phyloP scores from a whole-genome alignment of 2,329 filamentous ascomycete species.

The Emergomyces africanus region DNA sequence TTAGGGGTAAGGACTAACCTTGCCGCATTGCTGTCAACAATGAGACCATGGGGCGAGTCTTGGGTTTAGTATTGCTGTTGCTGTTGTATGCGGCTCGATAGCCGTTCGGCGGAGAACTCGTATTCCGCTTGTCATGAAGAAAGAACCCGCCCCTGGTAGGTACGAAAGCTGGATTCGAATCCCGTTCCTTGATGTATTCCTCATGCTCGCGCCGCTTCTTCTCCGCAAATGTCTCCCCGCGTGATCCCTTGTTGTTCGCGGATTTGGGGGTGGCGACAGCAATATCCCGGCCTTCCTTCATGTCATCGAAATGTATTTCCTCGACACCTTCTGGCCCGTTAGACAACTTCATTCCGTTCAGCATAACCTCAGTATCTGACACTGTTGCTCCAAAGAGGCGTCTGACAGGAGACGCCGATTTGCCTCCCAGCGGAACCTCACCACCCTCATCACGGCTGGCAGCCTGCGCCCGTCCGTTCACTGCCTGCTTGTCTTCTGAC shows the following conservation, averaged over 20 bases:
- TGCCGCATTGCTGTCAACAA: slow-evolving; percentile 30
- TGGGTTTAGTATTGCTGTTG: slow-evolving; percentile 32
- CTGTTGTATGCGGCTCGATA: slow-evolving; percentile 39
- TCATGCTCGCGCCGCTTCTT: slow-evolving; percentile 75
- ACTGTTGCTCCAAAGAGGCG: slow-evolving; percentile 26
- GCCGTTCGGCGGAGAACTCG: slow-evolving; percentile 63
- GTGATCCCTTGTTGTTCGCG: slow-evolving; percentile 19
- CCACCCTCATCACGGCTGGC: slow-evolving; percentile 14
- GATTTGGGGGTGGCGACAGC: slow-evolving; percentile 27
- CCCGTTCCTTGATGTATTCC: slow-evolving; percentile 75
- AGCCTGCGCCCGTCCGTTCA: slow-evolving; percentile 18
- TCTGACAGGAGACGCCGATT: slow-evolving; percentile 22
- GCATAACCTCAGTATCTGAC: slow-evolving; percentile 48
- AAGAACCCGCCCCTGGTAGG: slow-evolving; percentile 93
- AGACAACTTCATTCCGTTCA: slow-evolving; percentile 43
- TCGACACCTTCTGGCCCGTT: slow-evolving; percentile 27
- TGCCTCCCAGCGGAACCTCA: slow-evolving; percentile 19
- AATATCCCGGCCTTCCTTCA: slow-evolving; percentile 17
- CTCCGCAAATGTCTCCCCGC: slow-evolving; percentile 50
- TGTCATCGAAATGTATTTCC: slow-evolving; percentile 40
- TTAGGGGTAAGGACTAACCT: slow-evolving; percentile 25
- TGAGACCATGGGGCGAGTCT: slow-evolving; percentile 42
- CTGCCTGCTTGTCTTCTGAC: slow-evolving; percentile 14
- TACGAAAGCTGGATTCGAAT: slow-evolving; percentile 84
- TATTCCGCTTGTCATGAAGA: slow-evolving; percentile 83